These are phyloP conservation scores for Leptographium galeiforme DNA, from an alignment of 2,329 filamentous ascomycete genomes.

Conservation along the genomic window DNA sequence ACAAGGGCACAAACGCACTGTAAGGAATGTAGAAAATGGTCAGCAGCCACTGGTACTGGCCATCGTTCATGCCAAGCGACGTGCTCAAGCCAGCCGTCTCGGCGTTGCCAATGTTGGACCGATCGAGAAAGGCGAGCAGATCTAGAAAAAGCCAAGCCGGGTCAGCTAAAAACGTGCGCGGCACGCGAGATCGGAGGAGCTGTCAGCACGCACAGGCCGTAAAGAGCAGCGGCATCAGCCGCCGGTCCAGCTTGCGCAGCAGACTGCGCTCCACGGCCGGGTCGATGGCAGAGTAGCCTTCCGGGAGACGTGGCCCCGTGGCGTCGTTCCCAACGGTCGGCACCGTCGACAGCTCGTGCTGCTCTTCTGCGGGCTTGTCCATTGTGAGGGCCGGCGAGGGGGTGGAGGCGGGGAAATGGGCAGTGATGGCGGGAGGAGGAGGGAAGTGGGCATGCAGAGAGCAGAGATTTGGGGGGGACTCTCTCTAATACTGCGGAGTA, in stretches of 20 bases:
- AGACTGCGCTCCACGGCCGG: constrained; percentile 19
- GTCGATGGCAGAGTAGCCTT: constrained; percentile 13
- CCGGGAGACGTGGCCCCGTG: constrained; percentile 2
- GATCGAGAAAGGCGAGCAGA: constrained; percentile 13
- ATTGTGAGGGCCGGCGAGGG: neutral
- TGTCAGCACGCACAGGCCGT: constrained; percentile 15
- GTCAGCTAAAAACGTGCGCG: neutral
- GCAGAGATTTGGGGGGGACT: too few species aligned
- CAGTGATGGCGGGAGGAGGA: too few species aligned
- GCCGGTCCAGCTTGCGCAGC: constrained; percentile 21
- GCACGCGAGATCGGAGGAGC: neutral
- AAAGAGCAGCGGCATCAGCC: constrained; percentile 19
- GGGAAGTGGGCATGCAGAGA: too few species aligned
- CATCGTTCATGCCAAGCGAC: constrained; percentile 22
- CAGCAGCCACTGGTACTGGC: constrained; percentile 28
- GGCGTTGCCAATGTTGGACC: constrained; percentile 16
- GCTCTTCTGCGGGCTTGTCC: constrained; percentile 3
- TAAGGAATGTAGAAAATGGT: constrained; percentile 32
- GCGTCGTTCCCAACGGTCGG: neutral
- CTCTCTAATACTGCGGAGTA: too few species aligned
- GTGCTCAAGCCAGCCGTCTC: constrained; percentile 15
- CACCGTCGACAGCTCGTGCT: neutral
- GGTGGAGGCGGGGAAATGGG: neutral
- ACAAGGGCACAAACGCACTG: constrained; percentile 14
- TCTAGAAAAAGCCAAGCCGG: constrained; percentile 6